Percentiles rank a stretch among this genome's conserved stretches.
Evolutionary conservation across 768 basidiomycete species (phyloP).

Genomic region (Pulveroboletus sp.): DNA sequence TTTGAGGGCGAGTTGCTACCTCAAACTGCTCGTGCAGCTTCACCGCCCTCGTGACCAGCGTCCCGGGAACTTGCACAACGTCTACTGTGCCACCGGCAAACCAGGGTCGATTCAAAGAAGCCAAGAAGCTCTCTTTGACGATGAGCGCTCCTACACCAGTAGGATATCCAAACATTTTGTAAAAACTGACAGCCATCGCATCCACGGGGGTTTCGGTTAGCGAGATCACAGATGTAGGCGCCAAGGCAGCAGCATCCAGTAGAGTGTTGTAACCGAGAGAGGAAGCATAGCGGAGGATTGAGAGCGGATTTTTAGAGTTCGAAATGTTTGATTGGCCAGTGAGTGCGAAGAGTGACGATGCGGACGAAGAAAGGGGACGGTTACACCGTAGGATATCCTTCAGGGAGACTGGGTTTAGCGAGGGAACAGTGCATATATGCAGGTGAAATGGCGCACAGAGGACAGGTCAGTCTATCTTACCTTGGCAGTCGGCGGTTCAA

Average conservation of each 20-base stretch:
- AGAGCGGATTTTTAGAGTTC: slow-evolving; percentile 66
- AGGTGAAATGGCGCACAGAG: background rate
- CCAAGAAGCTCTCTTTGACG: slow-evolving; percentile 64
- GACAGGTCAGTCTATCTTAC: slow-evolving; percentile 35
- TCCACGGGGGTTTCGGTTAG: slow-evolving; percentile 65
- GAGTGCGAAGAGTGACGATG: slow-evolving; percentile 62
- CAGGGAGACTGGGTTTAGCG: background rate
- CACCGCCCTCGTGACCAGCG: slow-evolving; percentile 53
- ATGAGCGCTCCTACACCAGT: slow-evolving; percentile 80
- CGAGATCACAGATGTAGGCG: slow-evolving; percentile 65
- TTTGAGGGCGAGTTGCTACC: slow-evolving; percentile 36
- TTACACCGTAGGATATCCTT: slow-evolving; percentile 54
- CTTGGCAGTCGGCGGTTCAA: slow-evolving; percentile 54
- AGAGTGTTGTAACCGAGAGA: slow-evolving; percentile 68
- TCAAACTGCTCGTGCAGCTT: slow-evolving; percentile 73
- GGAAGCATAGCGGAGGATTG: slow-evolving; percentile 58
- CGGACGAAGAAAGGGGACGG: slow-evolving; percentile 35
- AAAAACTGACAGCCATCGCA: slow-evolving; percentile 80
- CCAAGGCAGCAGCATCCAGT: slow-evolving; percentile 80
- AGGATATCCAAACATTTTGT: slow-evolving; percentile 89
- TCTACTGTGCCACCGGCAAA: slow-evolving; percentile 82
- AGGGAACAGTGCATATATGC: slow-evolving; percentile 18
- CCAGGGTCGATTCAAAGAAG: slow-evolving; percentile 65
- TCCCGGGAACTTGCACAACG: slow-evolving; percentile 78
- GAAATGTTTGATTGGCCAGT: slow-evolving; percentile 83